A percentile compares a stretch with the other conserved stretches of the same genome.
These are phyloP conservation scores for Fraxinus albicans DNA, from an alignment of 305 asterid species.

Conservation along the genomic window DNA sequence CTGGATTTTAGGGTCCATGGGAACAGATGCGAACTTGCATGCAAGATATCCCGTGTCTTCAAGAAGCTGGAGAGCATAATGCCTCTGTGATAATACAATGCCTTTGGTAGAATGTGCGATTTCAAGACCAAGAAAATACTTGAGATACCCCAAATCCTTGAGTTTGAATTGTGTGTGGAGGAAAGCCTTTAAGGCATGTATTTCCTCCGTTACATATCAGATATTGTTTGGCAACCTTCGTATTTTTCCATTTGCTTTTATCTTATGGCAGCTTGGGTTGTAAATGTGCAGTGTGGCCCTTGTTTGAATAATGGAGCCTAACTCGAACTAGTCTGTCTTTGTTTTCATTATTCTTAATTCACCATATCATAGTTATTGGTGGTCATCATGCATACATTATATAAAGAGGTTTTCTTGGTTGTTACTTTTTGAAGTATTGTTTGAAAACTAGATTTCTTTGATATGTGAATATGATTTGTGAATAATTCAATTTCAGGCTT, in stretches of 20 bases:
- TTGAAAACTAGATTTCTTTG: background rate
- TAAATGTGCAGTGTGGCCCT: background rate
- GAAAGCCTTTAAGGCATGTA: background rate
- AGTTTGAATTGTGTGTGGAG: too few relatives aligned
- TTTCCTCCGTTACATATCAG: background rate
- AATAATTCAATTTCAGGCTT: too few relatives aligned
- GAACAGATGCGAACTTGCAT: too few relatives aligned
- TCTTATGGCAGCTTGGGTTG: background rate
- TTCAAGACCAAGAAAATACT: too few relatives aligned
- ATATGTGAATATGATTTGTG: background rate
- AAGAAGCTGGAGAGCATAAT: too few relatives aligned
- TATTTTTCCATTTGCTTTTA: background rate
- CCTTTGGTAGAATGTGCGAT: too few relatives aligned
- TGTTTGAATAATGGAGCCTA: background rate
- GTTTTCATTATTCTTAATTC: background rate
- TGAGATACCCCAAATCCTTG: too few relatives aligned
- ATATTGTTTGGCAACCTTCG: background rate
- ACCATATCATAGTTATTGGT: background rate
- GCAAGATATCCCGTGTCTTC: too few relatives aligned
- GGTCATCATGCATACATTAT: background rate
- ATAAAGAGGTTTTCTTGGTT: background rate
- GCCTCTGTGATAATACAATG: too few relatives aligned
- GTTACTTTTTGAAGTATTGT: background rate
- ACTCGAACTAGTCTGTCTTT: background rate
- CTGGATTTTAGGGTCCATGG: too few relatives aligned